Evolutionary conservation across 345 rosid species (phyloP), one percentile per base, ranked within the genome.

Genomic region (Brassica incana): DNA sequence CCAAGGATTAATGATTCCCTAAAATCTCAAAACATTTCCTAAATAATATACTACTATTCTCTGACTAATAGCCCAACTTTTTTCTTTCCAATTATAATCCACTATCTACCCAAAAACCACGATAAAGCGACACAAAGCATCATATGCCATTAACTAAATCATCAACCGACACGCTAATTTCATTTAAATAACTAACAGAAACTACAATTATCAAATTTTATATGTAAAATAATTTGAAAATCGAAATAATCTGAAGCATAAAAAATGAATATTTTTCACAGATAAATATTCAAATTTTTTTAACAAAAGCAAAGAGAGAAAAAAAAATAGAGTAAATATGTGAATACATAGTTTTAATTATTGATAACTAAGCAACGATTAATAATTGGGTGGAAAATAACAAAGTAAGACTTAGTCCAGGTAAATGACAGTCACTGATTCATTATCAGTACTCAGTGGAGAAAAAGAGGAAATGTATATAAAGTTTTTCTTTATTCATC

Each of bases 101-200:
- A 54, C 72, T 23, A 75, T 27, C 30, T 38, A 68, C 74, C 79
- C 18, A 11, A 10, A 76, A 67, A 58, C 73, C 50, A 50, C 64
- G 23, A 20, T 5, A 25, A 25, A 25, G 5, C 32, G 65, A 61
- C 35, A 61, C 33, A 30, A 67, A 38, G 4, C 45, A 68, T 65
- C 45, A 15, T 67, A n/a, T 67, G 5, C 38, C 67, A 56, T 35
- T 66, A n/a, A 14, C 35, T 56, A 38, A 40, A 35, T 60, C 74
- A 29, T 43, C 69, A 76, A 67, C 73, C 33, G 59, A 75, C 72
- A 25, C 58, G 35, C 56, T 15, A 75, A 23, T 64, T 67, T 14
- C 4, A n/a, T 45, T 45, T 45, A 45, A 45, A 45, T 11, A 45
- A 45, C 52, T 45, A 45, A 10, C 52, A 45, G 52, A 10, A 45